phyloP scores from a whole-genome alignment of 306 rosid genomes.

The Corylus heterophylla region DNA sequence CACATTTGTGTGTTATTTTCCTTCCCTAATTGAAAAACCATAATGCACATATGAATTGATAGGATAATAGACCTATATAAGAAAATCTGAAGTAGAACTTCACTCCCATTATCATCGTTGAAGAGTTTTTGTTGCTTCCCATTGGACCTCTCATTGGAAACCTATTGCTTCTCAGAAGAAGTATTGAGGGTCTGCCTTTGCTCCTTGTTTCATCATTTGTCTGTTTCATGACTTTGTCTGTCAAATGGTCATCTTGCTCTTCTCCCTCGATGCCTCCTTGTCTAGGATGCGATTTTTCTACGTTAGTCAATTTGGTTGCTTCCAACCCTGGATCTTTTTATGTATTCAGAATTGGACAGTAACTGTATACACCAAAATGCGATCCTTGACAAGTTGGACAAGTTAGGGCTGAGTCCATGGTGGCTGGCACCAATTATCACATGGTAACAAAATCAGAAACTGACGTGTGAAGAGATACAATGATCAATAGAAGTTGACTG shows the following conservation, averaged over 20 bases:
- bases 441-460: not conserved
- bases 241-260: not conserved
- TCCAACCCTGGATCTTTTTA: not conserved
- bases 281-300: not conserved
- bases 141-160: not conserved
- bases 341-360: not conserved
- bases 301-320: not conserved
- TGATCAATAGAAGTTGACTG: not conserved
- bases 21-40: not conserved
- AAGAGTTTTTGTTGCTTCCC: not conserved
- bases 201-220: not conserved
- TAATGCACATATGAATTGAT: not conserved
- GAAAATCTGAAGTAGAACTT: not conserved
- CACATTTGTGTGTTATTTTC: not conserved
- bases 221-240: not conserved
- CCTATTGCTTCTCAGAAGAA: not conserved
- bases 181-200: not conserved
- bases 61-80: not conserved
- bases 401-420: not conserved
- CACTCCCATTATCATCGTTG: not conserved
- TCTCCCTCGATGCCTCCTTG: not conserved
- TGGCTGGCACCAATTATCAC: not conserved
- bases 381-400: not conserved
- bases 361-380: not conserved
- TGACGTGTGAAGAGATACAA: not conserved